These are phyloP conservation scores for Fusarium lateritium DNA, from an alignment of 2,329 filamentous ascomycete species.

Conservation along the genomic window DNA sequence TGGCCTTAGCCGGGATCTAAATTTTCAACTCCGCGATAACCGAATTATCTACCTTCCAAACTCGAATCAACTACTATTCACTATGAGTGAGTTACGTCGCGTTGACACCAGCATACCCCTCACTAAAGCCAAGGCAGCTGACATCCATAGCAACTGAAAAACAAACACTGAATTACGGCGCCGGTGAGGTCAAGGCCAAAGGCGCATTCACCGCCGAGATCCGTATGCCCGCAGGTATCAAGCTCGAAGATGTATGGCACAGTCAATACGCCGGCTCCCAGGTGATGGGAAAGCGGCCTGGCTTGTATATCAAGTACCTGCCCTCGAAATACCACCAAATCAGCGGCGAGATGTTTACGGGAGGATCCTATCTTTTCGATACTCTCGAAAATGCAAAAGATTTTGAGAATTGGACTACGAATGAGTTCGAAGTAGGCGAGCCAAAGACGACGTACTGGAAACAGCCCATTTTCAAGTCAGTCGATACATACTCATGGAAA, in stretches of 20 bases:
- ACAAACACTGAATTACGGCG: conserved; percentile 17
- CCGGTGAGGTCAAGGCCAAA: conserved; percentile 20
- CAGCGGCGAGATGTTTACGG: conserved; percentile 36
- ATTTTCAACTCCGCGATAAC: background rate
- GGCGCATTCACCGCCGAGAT: conserved; percentile 43
- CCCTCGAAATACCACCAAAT: conserved; percentile 33
- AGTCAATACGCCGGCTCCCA: conserved; percentile 36
- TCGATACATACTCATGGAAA: conserved; percentile 29
- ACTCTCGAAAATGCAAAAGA: conserved; percentile 30
- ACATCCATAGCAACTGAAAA: background rate
- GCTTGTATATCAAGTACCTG: conserved; percentile 44
- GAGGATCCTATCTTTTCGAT: conserved; percentile 38
- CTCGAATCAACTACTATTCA: background rate
- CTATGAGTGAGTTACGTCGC: conserved; percentile 19
- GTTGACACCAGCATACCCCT: background rate
- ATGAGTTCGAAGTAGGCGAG: conserved; percentile 43
- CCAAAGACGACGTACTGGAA: conserved; percentile 43
- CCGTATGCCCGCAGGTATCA: conserved; percentile 18
- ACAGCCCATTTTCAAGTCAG: conserved; percentile 37
- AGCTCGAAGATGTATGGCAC: conserved; percentile 37
- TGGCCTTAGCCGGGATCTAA: background rate
- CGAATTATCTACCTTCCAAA: background rate
- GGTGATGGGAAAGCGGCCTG: conserved; percentile 33
- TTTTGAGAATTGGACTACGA: conserved; percentile 37
- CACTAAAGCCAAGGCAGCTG: background rate